Percentiles rank a stretch among this genome's conserved stretches.
phyloP scores from a whole-genome alignment of 2,329 filamentous ascomycete genomes.

The Ceratocystis diversiconidia region DNA sequence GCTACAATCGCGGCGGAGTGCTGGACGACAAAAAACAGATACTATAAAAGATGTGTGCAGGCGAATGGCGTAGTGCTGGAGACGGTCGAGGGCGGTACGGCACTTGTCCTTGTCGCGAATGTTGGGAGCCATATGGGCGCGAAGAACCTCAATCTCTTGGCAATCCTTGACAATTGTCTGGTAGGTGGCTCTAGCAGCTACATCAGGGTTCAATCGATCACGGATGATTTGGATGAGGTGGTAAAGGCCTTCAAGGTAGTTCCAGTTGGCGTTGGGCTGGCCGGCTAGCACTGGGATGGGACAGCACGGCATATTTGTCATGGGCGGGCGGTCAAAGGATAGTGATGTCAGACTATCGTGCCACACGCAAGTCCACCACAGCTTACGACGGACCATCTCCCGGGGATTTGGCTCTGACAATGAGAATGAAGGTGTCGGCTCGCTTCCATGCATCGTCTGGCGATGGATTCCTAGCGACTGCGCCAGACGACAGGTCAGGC shows the following conservation, averaged over 20 bases:
- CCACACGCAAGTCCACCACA: slow-evolving; percentile 55
- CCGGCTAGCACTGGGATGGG: slow-evolving; percentile 35
- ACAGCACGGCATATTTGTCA: slow-evolving; percentile 45
- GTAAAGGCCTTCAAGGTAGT: slow-evolving; percentile 52
- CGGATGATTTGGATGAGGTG: slow-evolving; percentile 48
- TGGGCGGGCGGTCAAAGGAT: slow-evolving; percentile 51
- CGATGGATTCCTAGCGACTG: slow-evolving; percentile 50
- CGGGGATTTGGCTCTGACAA: slow-evolving; percentile 32
- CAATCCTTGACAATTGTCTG: slow-evolving; percentile 44
- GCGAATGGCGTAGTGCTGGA: slow-evolving; percentile 51
- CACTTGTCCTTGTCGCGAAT: slow-evolving; percentile 47
- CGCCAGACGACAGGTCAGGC: slow-evolving; percentile 49
- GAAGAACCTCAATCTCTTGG: slow-evolving; percentile 38
- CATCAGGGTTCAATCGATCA: slow-evolving; percentile 41
- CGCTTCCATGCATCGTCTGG: slow-evolving; percentile 30
- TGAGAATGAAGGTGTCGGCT: slow-evolving; percentile 24
- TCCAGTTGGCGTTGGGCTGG: slow-evolving; percentile 34
- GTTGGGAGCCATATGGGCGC: slow-evolving; percentile 34
- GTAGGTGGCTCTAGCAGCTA: slow-evolving; percentile 35
- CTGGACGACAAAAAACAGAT: slow-evolving; percentile 49
- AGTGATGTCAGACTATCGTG: slow-evolving; percentile 52
- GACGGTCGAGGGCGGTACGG: slow-evolving; percentile 46
- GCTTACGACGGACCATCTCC: slow-evolving; percentile 39
- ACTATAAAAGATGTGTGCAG: slow-evolving; percentile 52
- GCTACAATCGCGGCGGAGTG: slow-evolving; percentile 40